These are phyloP conservation scores for Pseudopediastrum boryanum DNA, from an alignment of 139 green algal species.

Conservation along the genomic window DNA sequence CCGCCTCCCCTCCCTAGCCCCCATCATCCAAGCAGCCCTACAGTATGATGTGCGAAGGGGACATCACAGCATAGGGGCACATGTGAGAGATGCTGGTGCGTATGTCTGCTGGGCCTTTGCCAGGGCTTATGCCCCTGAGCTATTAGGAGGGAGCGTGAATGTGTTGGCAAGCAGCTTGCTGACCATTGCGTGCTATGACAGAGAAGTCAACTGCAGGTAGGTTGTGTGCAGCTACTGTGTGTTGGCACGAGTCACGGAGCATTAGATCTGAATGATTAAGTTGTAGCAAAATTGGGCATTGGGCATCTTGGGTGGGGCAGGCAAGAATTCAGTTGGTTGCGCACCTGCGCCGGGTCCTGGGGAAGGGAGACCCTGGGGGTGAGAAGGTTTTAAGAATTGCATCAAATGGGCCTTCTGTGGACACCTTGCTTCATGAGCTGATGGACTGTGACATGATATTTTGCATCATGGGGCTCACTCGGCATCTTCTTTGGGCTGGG, in stretches of 20 bases:
- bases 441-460: too few species aligned
- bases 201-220: slow-evolving; percentile 82
- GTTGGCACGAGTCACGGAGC: background rate
- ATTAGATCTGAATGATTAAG: slow-evolving; percentile 10
- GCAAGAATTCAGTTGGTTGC: too few species aligned
- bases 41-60: slow-evolving; percentile 92
- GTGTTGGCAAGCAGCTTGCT: slow-evolving; percentile 83
- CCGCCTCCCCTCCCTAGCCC: slow-evolving; percentile 61
- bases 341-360: too few species aligned
- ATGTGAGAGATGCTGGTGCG: slow-evolving; percentile 94
- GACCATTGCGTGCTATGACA: slow-evolving; percentile 87
- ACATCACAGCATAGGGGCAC: slow-evolving; percentile 86
- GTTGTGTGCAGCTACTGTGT: too few species aligned
- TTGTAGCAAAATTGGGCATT: too few species aligned
- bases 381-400: too few species aligned
- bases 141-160: slow-evolving; percentile 47
- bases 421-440: too few species aligned
- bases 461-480: too few species aligned
- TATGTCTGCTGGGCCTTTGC: slow-evolving; percentile 98
- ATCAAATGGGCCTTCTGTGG: too few species aligned
- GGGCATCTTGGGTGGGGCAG: too few species aligned
- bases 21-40: slow-evolving; percentile 73
- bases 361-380: too few species aligned
- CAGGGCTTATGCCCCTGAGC: slow-evolving; percentile 79
- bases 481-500: too few species aligned